These are phyloP conservation scores for Trichoderma koningii DNA, from an alignment of 2,329 filamentous ascomycete genomes.

Conservation along the genomic window DNA sequence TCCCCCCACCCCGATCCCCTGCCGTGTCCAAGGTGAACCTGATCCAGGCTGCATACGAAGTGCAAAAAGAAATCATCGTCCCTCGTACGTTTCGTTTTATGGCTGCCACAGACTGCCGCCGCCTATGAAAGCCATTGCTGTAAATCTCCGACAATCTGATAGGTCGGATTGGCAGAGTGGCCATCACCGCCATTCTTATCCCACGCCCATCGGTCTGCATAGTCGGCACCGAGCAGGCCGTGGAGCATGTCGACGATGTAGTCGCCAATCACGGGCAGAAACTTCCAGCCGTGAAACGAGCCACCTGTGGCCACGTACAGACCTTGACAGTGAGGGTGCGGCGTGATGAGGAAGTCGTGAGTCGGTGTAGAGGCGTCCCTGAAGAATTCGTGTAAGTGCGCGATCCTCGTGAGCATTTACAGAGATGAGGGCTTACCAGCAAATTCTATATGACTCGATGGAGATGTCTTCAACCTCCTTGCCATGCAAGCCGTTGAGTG, in stretches of 20 bases:
- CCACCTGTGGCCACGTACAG: slow-evolving; percentile 64
- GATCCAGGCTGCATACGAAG: background rate
- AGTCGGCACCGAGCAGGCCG: slow-evolving; percentile 44
- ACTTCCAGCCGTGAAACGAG: slow-evolving; percentile 67
- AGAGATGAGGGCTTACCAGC: slow-evolving; percentile 43
- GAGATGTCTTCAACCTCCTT: slow-evolving; percentile 42
- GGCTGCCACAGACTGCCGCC: background rate
- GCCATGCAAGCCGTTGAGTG: slow-evolving; percentile 47
- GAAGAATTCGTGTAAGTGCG: slow-evolving; percentile 28
- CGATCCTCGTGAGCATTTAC: slow-evolving; percentile 12
- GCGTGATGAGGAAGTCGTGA: slow-evolving; percentile 63
- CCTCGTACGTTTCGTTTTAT: background rate
- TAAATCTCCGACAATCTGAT: slow-evolving; percentile 45
- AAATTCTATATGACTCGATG: slow-evolving; percentile 49
- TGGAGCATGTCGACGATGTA: slow-evolving; percentile 57
- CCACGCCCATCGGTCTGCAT: slow-evolving; percentile 50
- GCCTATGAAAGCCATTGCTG: slow-evolving; percentile 42
- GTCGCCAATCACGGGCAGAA: slow-evolving; percentile 62
- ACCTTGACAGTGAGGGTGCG: slow-evolving; percentile 51
- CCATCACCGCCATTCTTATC: slow-evolving; percentile 46
- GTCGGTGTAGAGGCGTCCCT: slow-evolving; percentile 65
- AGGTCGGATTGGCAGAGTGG: slow-evolving; percentile 47
- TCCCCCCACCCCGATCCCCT: slow-evolving; percentile 5
- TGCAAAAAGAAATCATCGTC: background rate
- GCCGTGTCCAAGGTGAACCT: background rate